Conservation (phyloP, 768 basidiomycete genomes). For the Pleurotus tuoliensis region DNA sequence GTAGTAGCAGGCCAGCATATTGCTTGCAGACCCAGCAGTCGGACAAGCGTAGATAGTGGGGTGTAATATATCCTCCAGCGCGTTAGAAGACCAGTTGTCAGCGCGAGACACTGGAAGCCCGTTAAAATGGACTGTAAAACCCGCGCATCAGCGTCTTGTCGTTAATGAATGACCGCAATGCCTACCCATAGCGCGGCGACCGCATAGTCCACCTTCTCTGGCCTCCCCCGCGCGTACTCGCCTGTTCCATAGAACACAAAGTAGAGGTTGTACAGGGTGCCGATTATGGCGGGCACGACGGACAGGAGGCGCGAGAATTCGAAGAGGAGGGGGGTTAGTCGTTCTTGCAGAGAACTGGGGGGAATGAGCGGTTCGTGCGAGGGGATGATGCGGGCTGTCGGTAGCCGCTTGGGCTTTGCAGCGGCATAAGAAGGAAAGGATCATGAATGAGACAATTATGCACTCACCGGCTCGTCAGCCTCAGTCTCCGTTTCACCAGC, state of each 20-base stretch:
- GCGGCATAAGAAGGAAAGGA: not conserved
- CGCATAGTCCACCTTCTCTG: constrained; percentile 59
- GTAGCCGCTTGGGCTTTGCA: constrained; percentile 57
- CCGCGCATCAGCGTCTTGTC: not conserved
- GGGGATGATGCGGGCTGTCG: constrained; percentile 61
- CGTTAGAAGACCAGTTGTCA: constrained; percentile 85
- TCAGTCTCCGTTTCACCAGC: constrained; percentile 82
- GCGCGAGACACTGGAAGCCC: constrained; percentile 81
- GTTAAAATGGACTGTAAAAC: constrained; percentile 67
- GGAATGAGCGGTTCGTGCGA: constrained; percentile 48
- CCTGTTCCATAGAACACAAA: constrained; percentile 29
- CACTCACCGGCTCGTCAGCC: constrained; percentile 70
- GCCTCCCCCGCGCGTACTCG: constrained; percentile 24
- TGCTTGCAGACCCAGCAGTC: constrained; percentile 87
- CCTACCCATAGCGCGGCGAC: constrained; percentile 72
- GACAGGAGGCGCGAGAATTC: constrained; percentile 67
- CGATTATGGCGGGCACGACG: constrained; percentile 68
- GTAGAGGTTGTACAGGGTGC: constrained; percentile 60
- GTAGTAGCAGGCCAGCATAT: constrained; percentile 97
- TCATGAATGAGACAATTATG: not conserved
- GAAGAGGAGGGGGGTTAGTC: constrained; percentile 59
- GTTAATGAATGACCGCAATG: not conserved
- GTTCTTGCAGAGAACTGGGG: constrained; percentile 39
- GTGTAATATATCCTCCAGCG: constrained; percentile 93
- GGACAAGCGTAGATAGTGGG: constrained; percentile 82